phyloP scores from a whole-genome alignment of 1,284 basidiomycete genomes.

The Rhodotorula sp. region DNA sequence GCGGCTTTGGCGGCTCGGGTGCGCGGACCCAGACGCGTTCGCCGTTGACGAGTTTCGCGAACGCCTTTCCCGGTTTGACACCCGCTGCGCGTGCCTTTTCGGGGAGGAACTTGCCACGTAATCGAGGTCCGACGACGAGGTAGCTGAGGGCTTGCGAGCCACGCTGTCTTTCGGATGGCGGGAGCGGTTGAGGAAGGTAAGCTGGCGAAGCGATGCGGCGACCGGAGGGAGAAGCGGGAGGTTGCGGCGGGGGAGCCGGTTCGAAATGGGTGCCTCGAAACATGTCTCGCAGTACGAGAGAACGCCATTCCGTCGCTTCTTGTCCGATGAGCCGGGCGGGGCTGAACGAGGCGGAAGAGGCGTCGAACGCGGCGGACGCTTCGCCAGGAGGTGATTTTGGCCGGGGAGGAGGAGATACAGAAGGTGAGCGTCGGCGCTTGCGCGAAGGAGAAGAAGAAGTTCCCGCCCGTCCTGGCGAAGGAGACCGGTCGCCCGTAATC shows the following conservation, averaged over 20 bases:
- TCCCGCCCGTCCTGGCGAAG: background rate
- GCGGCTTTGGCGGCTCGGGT: too few species aligned
- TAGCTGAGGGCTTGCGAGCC: slow-evolving; percentile 54
- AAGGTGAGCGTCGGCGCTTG: slow-evolving; percentile 17
- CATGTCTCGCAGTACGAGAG: slow-evolving; percentile 44
- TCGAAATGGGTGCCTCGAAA: slow-evolving; percentile 44
- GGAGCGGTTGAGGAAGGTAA: slow-evolving; percentile 27
- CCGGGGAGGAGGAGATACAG: slow-evolving; percentile 23
- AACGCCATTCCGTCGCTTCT: slow-evolving; percentile 41
- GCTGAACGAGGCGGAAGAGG: slow-evolving; percentile 24
- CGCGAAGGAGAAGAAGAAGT: slow-evolving; percentile 25
- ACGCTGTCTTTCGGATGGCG: slow-evolving; percentile 15
- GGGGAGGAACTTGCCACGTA: slow-evolving; percentile 82
- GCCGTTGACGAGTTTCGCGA: slow-evolving; percentile 52
- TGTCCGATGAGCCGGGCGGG: slow-evolving; percentile 39
- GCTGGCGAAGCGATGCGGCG: slow-evolving; percentile 33
- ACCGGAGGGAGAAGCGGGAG: slow-evolving; percentile 31
- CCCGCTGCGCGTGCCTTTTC: slow-evolving; percentile 65
- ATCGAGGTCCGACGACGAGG: slow-evolving; percentile 69
- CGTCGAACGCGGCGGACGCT: slow-evolving; percentile 9
- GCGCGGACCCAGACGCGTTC: slow-evolving; percentile 47
- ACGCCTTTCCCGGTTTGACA: slow-evolving; percentile 60
- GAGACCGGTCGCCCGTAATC: too few species aligned
- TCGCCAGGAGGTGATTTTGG: slow-evolving; percentile 30
- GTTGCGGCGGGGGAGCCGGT: slow-evolving; percentile 30